phyloP scores from a whole-genome alignment of 257 asterid species.

The Solanum medicagineum region DNA sequence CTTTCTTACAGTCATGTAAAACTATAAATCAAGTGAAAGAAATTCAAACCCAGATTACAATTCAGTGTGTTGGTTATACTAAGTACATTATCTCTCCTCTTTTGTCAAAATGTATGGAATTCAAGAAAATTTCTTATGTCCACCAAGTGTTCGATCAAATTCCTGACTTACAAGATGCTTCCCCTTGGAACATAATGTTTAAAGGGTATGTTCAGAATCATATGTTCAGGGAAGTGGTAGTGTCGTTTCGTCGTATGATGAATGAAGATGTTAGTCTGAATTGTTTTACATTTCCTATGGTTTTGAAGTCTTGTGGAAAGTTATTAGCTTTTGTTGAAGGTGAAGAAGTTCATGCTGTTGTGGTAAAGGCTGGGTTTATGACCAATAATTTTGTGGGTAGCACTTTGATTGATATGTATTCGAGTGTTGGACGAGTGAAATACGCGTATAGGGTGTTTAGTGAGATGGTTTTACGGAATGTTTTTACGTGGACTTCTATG shows the following conservation, averaged over 20 bases:
- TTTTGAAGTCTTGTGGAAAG: slow-evolving; percentile 60
- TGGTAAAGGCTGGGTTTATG: slow-evolving; percentile 39
- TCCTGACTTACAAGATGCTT: slow-evolving; percentile 31
- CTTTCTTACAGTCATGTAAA: slow-evolving; percentile 54
- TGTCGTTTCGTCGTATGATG: slow-evolving; percentile 47
- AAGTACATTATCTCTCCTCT: slow-evolving; percentile 40
- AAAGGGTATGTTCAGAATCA: slow-evolving; percentile 61
- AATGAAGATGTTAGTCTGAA: slow-evolving; percentile 48
- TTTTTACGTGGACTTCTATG: slow-evolving; percentile 85
- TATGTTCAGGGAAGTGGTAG: slow-evolving; percentile 20
- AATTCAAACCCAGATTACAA: slow-evolving; percentile 53
- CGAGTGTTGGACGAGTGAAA: slow-evolving; percentile 20
- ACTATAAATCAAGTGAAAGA: slow-evolving; percentile 34
- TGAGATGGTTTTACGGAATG: slow-evolving; percentile 69
- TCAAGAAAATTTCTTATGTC: slow-evolving; percentile 20
- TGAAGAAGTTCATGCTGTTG: slow-evolving; percentile 44
- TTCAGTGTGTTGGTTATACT: slow-evolving; percentile 26
- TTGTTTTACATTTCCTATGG: slow-evolving; percentile 56
- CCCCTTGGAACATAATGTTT: slow-evolving; percentile 61
- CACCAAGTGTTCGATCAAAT: slow-evolving; percentile 55
- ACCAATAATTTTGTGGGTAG: slow-evolving; percentile 49
- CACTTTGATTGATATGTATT: slow-evolving; percentile 63
- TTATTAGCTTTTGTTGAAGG: slow-evolving; percentile 44
- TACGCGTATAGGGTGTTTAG: slow-evolving; percentile 48
- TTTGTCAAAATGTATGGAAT: slow-evolving; percentile 31